Evolutionary conservation across 768 basidiomycete species (phyloP).

Genomic region (Chalciporus sphaerocephalus): DNA sequence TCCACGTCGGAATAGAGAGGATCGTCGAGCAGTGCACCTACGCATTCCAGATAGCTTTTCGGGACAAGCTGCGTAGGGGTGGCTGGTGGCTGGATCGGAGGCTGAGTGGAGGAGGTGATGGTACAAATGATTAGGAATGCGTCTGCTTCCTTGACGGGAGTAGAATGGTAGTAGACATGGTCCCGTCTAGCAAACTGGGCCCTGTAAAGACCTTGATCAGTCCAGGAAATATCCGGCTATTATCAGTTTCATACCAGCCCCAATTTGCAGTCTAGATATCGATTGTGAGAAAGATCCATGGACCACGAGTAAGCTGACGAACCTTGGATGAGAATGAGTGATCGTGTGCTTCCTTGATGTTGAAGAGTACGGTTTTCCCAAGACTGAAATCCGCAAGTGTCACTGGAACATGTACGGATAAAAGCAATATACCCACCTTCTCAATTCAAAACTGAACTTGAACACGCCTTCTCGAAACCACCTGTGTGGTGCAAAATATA

Average conservation of each 20-base stretch:
- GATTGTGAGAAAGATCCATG: slow-evolving; percentile 9
- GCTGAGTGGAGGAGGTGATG: slow-evolving; percentile 62
- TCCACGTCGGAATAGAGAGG: slow-evolving; percentile 82
- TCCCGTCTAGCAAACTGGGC: slow-evolving; percentile 79
- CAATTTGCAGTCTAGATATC: slow-evolving; percentile 68
- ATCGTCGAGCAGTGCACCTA: slow-evolving; percentile 76
- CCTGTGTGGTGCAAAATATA: slow-evolving; percentile 33
- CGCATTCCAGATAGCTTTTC: slow-evolving; percentile 57
- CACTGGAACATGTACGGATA: not conserved
- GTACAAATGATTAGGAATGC: slow-evolving; percentile 74
- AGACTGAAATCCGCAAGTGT: slow-evolving; percentile 21
- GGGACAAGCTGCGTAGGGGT: slow-evolving; percentile 56
- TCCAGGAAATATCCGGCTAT: not conserved
- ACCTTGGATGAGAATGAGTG: slow-evolving; percentile 76
- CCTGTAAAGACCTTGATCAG: slow-evolving; percentile 36
- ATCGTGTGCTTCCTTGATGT: slow-evolving; percentile 74
- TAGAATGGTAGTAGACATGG: slow-evolving; percentile 56
- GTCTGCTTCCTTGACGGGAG: slow-evolving; percentile 51
- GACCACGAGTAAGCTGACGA: slow-evolving; percentile 12
- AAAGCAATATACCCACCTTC: slow-evolving; percentile 45
- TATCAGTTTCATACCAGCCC: slow-evolving; percentile 60
- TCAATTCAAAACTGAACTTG: slow-evolving; percentile 81
- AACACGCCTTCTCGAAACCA: slow-evolving; percentile 85
- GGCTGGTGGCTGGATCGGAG: slow-evolving; percentile 43
- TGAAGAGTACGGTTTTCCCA: slow-evolving; percentile 52